A percentile compares a stretch with the other conserved stretches of the same genome.
These are phyloP conservation scores for Thielaviopsis populi DNA, from an alignment of 2,329 filamentous ascomycete species.

Conservation along the genomic window DNA sequence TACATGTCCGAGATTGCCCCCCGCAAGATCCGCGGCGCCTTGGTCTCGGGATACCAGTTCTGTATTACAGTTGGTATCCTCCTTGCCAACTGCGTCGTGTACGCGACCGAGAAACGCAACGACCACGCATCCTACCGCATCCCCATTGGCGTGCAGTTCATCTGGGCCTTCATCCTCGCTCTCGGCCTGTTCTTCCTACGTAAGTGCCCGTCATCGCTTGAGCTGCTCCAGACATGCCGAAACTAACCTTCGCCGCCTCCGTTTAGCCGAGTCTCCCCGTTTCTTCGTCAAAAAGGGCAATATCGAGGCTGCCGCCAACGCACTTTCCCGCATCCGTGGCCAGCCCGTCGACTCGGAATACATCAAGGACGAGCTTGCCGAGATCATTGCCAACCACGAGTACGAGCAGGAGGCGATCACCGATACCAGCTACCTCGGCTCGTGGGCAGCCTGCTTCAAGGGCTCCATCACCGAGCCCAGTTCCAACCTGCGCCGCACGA, in stretches of 20 bases:
- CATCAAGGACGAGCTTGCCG: slow-evolving; percentile 63
- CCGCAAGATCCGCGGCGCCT: slow-evolving; percentile 57
- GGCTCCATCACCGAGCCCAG: slow-evolving; percentile 47
- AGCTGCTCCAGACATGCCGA: neutral
- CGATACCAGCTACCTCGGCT: slow-evolving; percentile 45
- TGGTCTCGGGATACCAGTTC: slow-evolving; percentile 75
- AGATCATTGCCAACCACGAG: slow-evolving; percentile 80
- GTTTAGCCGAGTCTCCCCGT: slow-evolving; percentile 58
- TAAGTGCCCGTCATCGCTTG: slow-evolving; percentile 7
- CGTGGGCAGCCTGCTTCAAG: slow-evolving; percentile 55
- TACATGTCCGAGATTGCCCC: slow-evolving; percentile 78
- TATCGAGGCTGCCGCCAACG: slow-evolving; percentile 45
- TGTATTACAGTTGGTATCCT: slow-evolving; percentile 68
- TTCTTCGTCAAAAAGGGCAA: slow-evolving; percentile 70
- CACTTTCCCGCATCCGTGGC: slow-evolving; percentile 55
- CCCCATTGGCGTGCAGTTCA: slow-evolving; percentile 64
- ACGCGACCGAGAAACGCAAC: slow-evolving; percentile 46
- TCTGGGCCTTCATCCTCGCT: slow-evolving; percentile 64
- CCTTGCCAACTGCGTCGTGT: slow-evolving; percentile 59
- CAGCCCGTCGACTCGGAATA: slow-evolving; percentile 58
- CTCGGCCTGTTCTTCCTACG: slow-evolving; percentile 56
- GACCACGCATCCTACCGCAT: slow-evolving; percentile 63
- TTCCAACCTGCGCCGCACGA: slow-evolving; percentile 54
- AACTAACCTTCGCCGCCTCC: neutral
- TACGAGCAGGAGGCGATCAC: slow-evolving; percentile 62